A percentile compares a stretch with the other conserved stretches of the same genome.
These are phyloP conservation scores for Beauveria sp. DNA, from an alignment of 2,329 filamentous ascomycete species.

Conservation along the genomic window DNA sequence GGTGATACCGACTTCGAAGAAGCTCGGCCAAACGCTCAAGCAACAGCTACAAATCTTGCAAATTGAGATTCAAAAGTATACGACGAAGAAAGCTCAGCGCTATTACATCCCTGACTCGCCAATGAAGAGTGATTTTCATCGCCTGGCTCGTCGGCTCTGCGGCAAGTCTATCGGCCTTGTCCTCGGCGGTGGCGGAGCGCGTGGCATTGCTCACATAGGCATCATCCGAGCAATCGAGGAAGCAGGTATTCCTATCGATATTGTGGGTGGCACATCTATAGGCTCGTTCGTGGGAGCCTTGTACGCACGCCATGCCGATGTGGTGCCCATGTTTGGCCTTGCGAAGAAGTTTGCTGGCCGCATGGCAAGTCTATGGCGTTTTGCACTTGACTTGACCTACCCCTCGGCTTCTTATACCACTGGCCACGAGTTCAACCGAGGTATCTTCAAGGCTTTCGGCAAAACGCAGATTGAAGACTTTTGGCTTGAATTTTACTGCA, in stretches of 20 bases:
- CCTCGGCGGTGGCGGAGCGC: constrained; percentile 84
- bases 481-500: constrained; percentile 98
- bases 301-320: constrained; percentile 92
- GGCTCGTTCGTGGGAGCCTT: constrained; percentile 91
- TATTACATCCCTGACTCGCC: constrained; percentile 87
- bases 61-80: constrained; percentile 97
- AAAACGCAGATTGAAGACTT: constrained; percentile 98
- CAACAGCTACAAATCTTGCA: constrained; percentile 90
- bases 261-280: constrained; percentile 93
- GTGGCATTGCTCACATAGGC: constrained; percentile 87
- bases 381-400: constrained; percentile 91
- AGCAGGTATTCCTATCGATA: constrained; percentile 90
- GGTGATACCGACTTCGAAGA: constrained; percentile 64
- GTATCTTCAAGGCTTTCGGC: constrained; percentile 97
- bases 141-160: constrained; percentile 79
- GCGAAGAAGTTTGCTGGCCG: constrained; percentile 96
- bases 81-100: constrained; percentile 83
- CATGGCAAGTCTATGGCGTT: constrained; percentile 99
- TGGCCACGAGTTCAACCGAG: constrained; percentile 96
- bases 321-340: constrained; percentile 92
- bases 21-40: constrained; percentile 79
- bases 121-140: constrained; percentile 95
- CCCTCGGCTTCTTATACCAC: constrained; percentile 96
- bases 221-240: constrained; percentile 94
- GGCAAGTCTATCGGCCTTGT: constrained; percentile 93